Evolutionary conservation across 768 basidiomycete genomes (phyloP).

Genomic region (Auricularia sp.): DNA sequence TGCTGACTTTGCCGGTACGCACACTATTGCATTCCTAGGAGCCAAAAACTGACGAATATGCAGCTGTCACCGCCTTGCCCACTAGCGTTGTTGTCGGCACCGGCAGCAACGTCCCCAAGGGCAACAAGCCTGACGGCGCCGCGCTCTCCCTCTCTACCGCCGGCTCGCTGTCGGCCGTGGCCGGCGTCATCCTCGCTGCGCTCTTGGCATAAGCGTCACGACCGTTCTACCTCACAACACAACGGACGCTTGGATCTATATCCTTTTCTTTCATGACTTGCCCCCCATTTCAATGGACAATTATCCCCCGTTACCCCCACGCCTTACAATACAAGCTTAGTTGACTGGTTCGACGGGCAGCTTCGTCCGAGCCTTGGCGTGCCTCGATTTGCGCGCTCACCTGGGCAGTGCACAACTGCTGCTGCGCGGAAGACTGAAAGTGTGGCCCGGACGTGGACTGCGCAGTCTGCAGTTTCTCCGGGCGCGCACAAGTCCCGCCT

Average conservation of each 20-base stretch:
- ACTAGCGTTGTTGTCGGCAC: neutral
- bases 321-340: no score
- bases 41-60: neutral
- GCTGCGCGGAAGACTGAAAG: no score
- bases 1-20: neutral
- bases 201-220: neutral
- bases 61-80: neutral
- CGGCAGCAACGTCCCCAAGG: neutral
- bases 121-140: neutral
- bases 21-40: neutral
- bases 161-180: neutral
- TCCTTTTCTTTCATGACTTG: neutral
- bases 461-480: no score
- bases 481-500: no score
- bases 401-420: no score
- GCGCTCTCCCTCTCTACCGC: neutral
- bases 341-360: no score
- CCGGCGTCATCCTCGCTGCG: neutral
- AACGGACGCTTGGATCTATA: neutral
- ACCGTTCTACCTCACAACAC: neutral
- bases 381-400: no score
- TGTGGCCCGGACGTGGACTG: no score
- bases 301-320: no score
- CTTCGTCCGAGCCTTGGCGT: no score
- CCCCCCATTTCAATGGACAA: no score